These are phyloP conservation scores for Ceratocystiopsis brevicomis DNA, from an alignment of 2,329 filamentous ascomycete species.

Conservation along the genomic window DNA sequence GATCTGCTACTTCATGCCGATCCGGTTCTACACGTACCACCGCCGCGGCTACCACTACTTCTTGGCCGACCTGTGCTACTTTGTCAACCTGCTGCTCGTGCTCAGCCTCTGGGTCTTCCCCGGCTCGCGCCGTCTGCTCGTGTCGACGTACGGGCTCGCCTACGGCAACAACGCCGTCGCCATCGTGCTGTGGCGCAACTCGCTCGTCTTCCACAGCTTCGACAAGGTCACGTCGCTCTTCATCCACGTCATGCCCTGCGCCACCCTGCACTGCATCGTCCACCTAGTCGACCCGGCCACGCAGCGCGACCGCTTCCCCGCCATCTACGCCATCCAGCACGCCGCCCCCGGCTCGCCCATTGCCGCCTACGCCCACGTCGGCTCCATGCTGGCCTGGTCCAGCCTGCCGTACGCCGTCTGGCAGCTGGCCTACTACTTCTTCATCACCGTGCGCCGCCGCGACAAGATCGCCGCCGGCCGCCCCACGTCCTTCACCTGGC, in stretches of 20 bases:
- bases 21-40: conserved; percentile 81
- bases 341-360: conserved; percentile 44
- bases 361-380: conserved; percentile 57
- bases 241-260: conserved; percentile 98
- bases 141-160: conserved; percentile 76
- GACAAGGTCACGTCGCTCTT: conserved; percentile 98
- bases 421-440: conserved; percentile 83
- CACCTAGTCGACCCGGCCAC: conserved; percentile 53
- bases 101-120: conserved; percentile 84
- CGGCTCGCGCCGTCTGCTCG: conserved; percentile 74
- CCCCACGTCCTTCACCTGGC: conserved; percentile 94
- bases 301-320: conserved; percentile 59
- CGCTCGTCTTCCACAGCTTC: conserved; percentile 91
- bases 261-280: conserved; percentile 77
- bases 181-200: conserved; percentile 98
- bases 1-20: conserved; percentile 89
- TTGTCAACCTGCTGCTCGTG: conserved; percentile 75
- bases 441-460: conserved; percentile 85
- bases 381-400: conserved; percentile 85
- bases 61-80: conserved; percentile 92
- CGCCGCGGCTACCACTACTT: conserved; percentile 92
- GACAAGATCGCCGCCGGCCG: conserved; percentile 92
- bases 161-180: conserved; percentile 95
- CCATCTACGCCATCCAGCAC: conserved; percentile 62
- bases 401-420: conserved; percentile 82